phyloP scores from a whole-genome alignment of 768 basidiomycete genomes.

The Pisolithus orientalis region DNA sequence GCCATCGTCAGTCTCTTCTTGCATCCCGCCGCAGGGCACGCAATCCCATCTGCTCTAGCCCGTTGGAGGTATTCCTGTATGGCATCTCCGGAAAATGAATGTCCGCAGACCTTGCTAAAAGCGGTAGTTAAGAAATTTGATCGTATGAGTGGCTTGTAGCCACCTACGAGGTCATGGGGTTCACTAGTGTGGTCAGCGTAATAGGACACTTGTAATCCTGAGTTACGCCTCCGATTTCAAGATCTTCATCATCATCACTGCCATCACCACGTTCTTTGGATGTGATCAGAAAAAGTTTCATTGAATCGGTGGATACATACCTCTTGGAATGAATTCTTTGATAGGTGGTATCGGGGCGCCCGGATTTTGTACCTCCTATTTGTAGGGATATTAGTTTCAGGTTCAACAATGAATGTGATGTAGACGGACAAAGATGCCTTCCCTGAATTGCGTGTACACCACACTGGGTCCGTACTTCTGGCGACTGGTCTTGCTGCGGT shows the following conservation, averaged over 20 bases:
- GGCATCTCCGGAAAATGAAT: constrained; percentile 74
- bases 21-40: constrained; percentile 74
- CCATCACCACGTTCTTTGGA: constrained; percentile 68
- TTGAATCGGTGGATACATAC: constrained; percentile 27
- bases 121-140: constrained; percentile 2
- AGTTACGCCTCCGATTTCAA: constrained; percentile 81
- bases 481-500: constrained; percentile 57
- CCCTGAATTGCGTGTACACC: constrained; percentile 55
- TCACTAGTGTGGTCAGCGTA: constrained; percentile 53
- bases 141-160: background rate
- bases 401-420: background rate
- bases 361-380: constrained; percentile 62
- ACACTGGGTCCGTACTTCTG: constrained; percentile 71
- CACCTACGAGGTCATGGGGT: constrained; percentile 80
- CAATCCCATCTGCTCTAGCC: constrained; percentile 26
- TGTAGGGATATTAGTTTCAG: constrained; percentile 6
- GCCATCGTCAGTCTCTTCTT: constrained; percentile 46
- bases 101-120: constrained; percentile 59
- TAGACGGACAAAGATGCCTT: constrained; percentile 57
- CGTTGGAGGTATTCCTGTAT: constrained; percentile 58
- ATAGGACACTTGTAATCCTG: constrained; percentile 85
- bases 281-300: background rate
- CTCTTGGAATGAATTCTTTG: constrained; percentile 63
- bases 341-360: constrained; percentile 71
- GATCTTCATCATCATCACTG: constrained; percentile 81